These are phyloP conservation scores for Melampsora larici-populina DNA, from an alignment of 1,284 basidiomycete genomes.

Conservation along the genomic window DNA sequence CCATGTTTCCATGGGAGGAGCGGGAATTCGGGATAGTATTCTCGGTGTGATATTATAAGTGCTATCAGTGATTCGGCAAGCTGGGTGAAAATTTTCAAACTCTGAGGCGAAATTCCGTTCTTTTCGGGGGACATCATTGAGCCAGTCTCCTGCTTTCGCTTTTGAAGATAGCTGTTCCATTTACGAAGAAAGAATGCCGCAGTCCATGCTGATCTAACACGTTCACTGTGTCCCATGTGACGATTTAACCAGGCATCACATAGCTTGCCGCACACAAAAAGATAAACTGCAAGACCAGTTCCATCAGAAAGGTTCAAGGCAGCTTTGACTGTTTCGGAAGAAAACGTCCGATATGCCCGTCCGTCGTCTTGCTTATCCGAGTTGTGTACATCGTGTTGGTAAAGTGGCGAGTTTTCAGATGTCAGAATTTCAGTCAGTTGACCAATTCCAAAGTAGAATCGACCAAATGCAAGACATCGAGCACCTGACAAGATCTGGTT, in stretches of 20 bases:
- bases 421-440: not conserved
- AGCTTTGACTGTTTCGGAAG: not conserved
- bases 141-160: not conserved
- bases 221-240: not conserved
- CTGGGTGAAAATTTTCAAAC: not conserved
- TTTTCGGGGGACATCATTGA: not conserved
- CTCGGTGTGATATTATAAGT: conserved; percentile 2
- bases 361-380: too few relatives aligned
- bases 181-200: not conserved
- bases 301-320: not conserved
- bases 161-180: too few relatives aligned
- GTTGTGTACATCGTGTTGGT: conserved; percentile 5
- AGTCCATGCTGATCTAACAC: conserved; percentile 8
- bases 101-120: conserved; percentile 10
- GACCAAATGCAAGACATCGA: conserved; percentile 3
- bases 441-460: conserved; percentile 8
- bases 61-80: not conserved
- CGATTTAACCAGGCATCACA: too few relatives aligned
- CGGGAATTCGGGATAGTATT: conserved; percentile 5
- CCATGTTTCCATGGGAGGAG: conserved; percentile 9
- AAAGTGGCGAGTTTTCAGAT: not conserved
- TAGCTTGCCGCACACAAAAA: conserved; percentile 16
- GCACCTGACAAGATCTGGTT: conserved; percentile 23
- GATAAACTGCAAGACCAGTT: conserved; percentile 3
- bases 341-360: not conserved